phyloP scores from a whole-genome alignment of 176 grass and related monocot species.

The Oryza australiensis region DNA sequence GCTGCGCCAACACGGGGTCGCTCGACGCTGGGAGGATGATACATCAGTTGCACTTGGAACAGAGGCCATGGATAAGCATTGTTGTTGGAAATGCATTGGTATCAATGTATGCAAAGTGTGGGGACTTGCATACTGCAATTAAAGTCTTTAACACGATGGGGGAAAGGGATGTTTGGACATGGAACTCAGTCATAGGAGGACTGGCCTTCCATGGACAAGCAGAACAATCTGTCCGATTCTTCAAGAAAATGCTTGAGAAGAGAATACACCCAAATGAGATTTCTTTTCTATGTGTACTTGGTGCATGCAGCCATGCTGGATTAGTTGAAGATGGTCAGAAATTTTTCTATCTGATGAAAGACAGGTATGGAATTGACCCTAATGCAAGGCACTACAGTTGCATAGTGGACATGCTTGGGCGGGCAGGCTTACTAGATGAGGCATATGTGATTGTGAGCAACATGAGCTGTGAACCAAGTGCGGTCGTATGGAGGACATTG shows the following conservation, averaged over 20 bases:
- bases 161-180: conserved; percentile 46
- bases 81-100: conserved; percentile 38
- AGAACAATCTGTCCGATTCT: conserved; percentile 19
- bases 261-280: conserved; percentile 33
- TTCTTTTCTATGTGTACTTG: conserved; percentile 48
- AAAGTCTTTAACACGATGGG: conserved; percentile 36
- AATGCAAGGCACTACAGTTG: conserved; percentile 53
- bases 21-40: conserved; percentile 43
- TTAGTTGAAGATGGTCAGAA: conserved; percentile 45
- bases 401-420: conserved; percentile 50
- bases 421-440: conserved; percentile 44
- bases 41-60: conserved; percentile 35
- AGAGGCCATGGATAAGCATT: background rate
- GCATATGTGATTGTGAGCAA: conserved; percentile 32
- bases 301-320: conserved; percentile 56
- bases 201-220: conserved; percentile 47
- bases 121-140: conserved; percentile 31
- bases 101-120: conserved; percentile 47
- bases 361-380: conserved; percentile 29
- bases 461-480: conserved; percentile 43
- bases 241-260: conserved; percentile 44
- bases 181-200: conserved; percentile 52
- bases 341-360: conserved; percentile 40
- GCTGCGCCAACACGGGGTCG: conserved; percentile 29
- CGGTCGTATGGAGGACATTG: conserved; percentile 52